phyloP scores from a whole-genome alignment of 106 monocot species.

The Acanthochlamys bracteata region DNA sequence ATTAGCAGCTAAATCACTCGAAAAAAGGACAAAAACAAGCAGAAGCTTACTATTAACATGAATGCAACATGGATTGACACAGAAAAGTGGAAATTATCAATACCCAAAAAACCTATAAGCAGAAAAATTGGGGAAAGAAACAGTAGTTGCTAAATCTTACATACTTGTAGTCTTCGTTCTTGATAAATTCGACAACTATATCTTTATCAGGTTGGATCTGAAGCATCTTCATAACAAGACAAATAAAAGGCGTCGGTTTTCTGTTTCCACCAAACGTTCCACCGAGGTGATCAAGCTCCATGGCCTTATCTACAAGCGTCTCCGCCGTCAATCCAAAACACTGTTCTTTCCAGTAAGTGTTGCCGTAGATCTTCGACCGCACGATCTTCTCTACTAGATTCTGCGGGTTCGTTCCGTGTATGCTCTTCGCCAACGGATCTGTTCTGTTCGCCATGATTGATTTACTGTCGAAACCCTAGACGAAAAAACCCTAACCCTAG shows the following conservation, averaged over 20 bases:
- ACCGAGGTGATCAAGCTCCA: slow-evolving; percentile 94
- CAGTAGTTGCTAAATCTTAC: too few species aligned
- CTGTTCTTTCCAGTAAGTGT: slow-evolving; percentile 97
- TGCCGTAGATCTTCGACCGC: slow-evolving; percentile 84
- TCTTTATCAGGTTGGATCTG: slow-evolving; percentile 99
- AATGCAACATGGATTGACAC: too few species aligned
- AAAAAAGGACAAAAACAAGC: too few species aligned
- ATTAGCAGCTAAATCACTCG: too few species aligned
- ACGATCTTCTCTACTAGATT: slow-evolving; percentile 96
- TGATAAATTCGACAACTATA: slow-evolving; percentile 97
- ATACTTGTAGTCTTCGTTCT: slow-evolving; percentile 98
- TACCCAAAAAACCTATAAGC: too few species aligned
- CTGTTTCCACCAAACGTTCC: slow-evolving; percentile 82
- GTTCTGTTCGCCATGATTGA: slow-evolving; percentile 83
- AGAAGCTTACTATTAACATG: too few species aligned
- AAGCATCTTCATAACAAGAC: slow-evolving; percentile 94
- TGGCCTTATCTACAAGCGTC: slow-evolving; percentile 98
- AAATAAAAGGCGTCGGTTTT: slow-evolving; percentile 87
- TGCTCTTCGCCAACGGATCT: slow-evolving; percentile 81
- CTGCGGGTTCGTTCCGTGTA: slow-evolving; percentile 96
- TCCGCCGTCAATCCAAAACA: slow-evolving; percentile 97
- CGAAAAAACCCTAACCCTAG: slow-evolving; percentile 5
- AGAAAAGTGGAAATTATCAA: too few species aligned
- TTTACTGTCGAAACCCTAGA: not conserved
- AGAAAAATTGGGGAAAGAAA: too few species aligned